Base-by-base conservation (phyloP, 768 basidiomycete genomes). In the Mycena vitilis region DNA sequence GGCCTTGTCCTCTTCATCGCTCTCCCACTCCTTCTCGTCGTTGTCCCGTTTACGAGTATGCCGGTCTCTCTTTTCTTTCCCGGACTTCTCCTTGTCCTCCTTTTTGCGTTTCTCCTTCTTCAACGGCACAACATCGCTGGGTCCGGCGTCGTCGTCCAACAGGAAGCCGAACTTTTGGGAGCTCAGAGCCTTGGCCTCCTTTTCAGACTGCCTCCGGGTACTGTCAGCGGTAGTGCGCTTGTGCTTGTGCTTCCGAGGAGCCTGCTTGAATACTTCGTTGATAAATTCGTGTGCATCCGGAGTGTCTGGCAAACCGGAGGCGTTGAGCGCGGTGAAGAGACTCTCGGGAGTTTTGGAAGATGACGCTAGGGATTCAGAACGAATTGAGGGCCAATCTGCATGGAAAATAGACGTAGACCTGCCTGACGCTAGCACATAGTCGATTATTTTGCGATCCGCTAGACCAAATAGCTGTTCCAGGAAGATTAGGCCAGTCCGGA, bases 341-440 rank as follows among this genome's bases (percentile, higher is more conserved):
- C 86, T 86, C 47, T 94, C 91, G 13, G 94, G 85, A 11, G 91
- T 88, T 78, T 96, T 96, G 61, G 95, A 86, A 63, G 92, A 90
- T 5, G 92, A 89, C n/a, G 94, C 95, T 91, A 73, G 4, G 65
- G 30, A 42, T 7, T 56, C 48, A 20, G n/a, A 25, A 44, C 25
- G 36, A 47, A 22, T 13, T 57, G 49, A 15, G 38, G 47, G 20
- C 23, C n/a, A 57, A 52, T 23, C 30, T 34, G 5, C 60, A 16
- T 55, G 34, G 62, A 68, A 36, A 51, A 45, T 65, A 45, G 30
- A 34, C 49, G 9, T 36, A 56, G 36, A 77, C 86, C 47, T 70
- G 92, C 94, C 95, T 79, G 93, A 90, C 56, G 94, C 94, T 77
- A 94, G 83, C 42, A 98, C 91, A 78, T 91, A 98, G 82, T 95